Base-by-base conservation (phyloP, 352 stramenopile genomes). In the Phytophthora litchii region DNA sequence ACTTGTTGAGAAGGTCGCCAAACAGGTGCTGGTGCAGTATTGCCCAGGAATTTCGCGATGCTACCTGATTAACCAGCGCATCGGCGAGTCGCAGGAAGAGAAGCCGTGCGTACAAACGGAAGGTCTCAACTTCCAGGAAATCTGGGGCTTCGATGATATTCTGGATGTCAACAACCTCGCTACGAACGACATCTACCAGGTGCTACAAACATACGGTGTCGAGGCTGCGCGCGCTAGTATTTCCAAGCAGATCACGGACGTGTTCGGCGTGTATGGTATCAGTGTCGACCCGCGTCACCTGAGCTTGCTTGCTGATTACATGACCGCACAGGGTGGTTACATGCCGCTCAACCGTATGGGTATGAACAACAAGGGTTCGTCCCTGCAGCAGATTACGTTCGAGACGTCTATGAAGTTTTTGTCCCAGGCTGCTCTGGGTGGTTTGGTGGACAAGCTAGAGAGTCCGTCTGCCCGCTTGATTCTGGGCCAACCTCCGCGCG, bases 241-340 rank as follows among this genome's bases (percentile, higher is more conserved):
- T 79, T 97, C 98, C 5, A 94, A 98, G 55, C 97, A 99, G 83
- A 99, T 99, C 67, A 96, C 91, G 41, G 86, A 95, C 49, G 98
- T 99, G 10, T 99, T 99, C 74, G 97, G 95, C 43, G 97, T 99
- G 1, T 99, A 99, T 80, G 97, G 97, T 67, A 99, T 99, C 78
- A 92, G 84, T 52, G 97, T 99, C 11, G 97, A 99, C 74, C 89
- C 93, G 37, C 90, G 97, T 63, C 98, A 99, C 83, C 74, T 99
- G 59, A 97, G 89, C 32, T 83, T 99, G 45, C 96, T 99, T 69
- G 97, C 97, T 56, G 98, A 99, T 81, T 99, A 99, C 81, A 99
- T 99, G 97, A 99, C 97, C 2, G 94, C 94, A 67, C 79, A 97
- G 64, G 98, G 98, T 36, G 95, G 87, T 54, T 98, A 98, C 83